A percentile compares a stretch with the other conserved stretches of the same genome.
phyloP scores from a whole-genome alignment of 345 rosid genomes.

The Populus tremula region DNA sequence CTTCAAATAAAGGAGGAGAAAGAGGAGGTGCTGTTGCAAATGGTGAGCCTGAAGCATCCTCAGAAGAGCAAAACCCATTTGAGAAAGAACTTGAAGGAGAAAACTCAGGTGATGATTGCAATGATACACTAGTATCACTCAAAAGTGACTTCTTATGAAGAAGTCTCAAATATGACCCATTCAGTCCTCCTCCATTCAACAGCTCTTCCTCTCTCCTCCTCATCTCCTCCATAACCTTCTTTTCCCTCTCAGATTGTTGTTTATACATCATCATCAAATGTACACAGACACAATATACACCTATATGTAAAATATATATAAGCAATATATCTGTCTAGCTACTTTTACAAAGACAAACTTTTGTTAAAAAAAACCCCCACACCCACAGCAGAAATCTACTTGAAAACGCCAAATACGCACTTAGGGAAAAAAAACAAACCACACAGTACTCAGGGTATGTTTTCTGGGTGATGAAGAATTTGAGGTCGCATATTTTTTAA shows the following conservation, averaged over 20 bases:
- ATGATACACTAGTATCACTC: constrained; percentile 14
- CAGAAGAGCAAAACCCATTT: constrained; percentile 35
- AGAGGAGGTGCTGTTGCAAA: not conserved
- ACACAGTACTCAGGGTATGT: too few relatives aligned
- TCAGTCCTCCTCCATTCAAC: constrained; percentile 17
- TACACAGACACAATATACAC: not conserved
- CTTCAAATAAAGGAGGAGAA: constrained; percentile 10
- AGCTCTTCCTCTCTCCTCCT: constrained; percentile 34
- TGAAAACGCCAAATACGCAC: not conserved
- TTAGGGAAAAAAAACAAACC: too few relatives aligned
- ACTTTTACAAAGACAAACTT: not conserved
- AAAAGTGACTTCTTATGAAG: constrained; percentile 15
- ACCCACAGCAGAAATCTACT: constrained; percentile 23
- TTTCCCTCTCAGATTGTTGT: constrained; percentile 26
- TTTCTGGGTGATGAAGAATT: not conserved
- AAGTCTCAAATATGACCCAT: constrained; percentile 27
- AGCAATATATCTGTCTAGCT: not conserved
- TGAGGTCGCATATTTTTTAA: not conserved
- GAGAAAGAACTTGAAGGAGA: constrained; percentile 39
- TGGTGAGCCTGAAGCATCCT: constrained; percentile 31
- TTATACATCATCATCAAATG: constrained; percentile 15
- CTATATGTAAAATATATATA: not conserved
- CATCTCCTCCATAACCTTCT: constrained; percentile 16
- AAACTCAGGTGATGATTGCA: constrained; percentile 26
- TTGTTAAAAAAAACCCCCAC: constrained; percentile 15